Evolutionary conservation across 73 alveolate species (phyloP), one percentile per base, ranked within the genome.

Genomic region (Paramecium octaurelia): DNA sequence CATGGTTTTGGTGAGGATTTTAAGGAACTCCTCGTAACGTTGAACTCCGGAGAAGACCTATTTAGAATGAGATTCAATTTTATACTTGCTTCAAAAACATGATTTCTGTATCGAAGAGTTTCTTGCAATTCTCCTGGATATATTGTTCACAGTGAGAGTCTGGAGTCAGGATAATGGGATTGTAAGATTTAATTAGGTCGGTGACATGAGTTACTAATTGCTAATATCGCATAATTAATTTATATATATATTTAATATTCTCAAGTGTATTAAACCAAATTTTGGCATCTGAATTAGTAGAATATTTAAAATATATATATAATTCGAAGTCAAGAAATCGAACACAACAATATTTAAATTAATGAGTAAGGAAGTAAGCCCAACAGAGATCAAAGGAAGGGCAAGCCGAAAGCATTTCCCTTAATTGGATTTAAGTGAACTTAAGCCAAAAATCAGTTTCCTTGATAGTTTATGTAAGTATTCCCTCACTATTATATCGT

Each of bases 1-100:
- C 93, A 98, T 80, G 1, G 95, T 83, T 68, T 64, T 64, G 3
- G 84, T 64, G 7, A 64, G 84, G 8, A 64, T 64, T 27, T 64
- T 64, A 31, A 64, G 46, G 21, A 64, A 64, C 50, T 64, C 84
- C 9, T 64, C 84, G 31, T 64, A 64, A 11, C 84, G 84, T 64
- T 64, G 27, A 2, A 64, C 84, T 27, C 84, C 84, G 4, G 84
- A 64, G 24, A 64, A 64, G 10, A 64, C 84, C 84, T 64, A 48
- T 12, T 48, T 16, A 12, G 58, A 44, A 44, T 44, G 58, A 48
- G 29, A 23, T 27, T 2, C 0, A 64, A 6, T 93, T 64, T 14
- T 64, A 31, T 64, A 64, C 84, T 64, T 64, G 46, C 24, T 34
- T 64, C 84, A 64, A 64, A 64, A 64, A 64, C 84, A 64, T 64